Evolutionary conservation across 805 yeast species (phyloP), one percentile per base, ranked within the genome.

Genomic region (Metschnikowia sp.): DNA sequence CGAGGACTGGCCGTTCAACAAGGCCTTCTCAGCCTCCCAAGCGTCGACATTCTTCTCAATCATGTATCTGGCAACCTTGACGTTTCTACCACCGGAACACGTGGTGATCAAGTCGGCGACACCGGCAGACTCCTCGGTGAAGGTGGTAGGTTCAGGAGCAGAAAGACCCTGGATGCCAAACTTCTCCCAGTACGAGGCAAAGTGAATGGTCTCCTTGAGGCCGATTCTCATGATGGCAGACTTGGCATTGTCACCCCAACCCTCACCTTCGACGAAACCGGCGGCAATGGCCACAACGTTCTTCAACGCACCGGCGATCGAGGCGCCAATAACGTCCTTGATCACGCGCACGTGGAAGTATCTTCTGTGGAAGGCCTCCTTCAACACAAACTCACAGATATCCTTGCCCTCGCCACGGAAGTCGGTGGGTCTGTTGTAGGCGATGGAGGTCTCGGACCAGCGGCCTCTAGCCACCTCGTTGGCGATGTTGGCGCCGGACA

Each of bases 181-280:
- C 47, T 55, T 52, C 48, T 55, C 33, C 53, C 53, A 56, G 58
- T 54, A 54, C 22, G 56, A 52, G 3, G 77, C 70, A 52, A 73
- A 73, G 55, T 68, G 70, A 55, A 73, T 71, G 47, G 62, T 72
- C 56, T 73, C 77, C 49, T 67, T 59, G 39, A 73, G 55, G 3
- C 77, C 77, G 47, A 72, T 64, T 61, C 77, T 67, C 77, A 73
- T 73, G 54, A 73, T 65, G 38, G 77, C 77, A 34, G 76, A 65
- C 63, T 72, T 73, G 51, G 77, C 77, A 49, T 73, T 73, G 62
- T 73, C 77, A 57, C 77, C 77, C 77, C 77, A 73, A 40, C 76
- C 76, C 47, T 64, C 63, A 36, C 77, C 77, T 57, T 72, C 77
- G 37, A 73, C 77, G 48, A 73, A 70, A 26, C 77, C 77, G 22